Base-by-base conservation (phyloP, 768 basidiomycete genomes). In the Tephrocybe sp. region DNA sequence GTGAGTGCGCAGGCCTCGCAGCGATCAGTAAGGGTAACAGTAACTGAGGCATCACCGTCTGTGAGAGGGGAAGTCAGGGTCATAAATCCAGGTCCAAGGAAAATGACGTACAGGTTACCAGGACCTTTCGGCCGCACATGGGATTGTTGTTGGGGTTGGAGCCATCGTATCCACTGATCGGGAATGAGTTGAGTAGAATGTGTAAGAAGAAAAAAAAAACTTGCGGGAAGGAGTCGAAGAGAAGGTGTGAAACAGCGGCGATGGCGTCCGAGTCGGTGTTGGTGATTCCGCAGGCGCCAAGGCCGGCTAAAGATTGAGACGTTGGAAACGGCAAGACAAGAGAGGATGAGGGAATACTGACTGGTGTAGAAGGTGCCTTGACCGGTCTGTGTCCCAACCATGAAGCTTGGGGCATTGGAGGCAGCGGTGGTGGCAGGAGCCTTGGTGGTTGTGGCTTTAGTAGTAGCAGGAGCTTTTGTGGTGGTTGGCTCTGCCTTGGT, bases 91-190 rank as follows among this genome's bases (percentile, higher is more conserved):
- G 25, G 23, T 50, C 40, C 25, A 48, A 20, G 49, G 42, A 30
- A 52, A 10, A 39, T n/a, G 4, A 68, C 76, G 65, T 68, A 87
- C 88, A 88, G 4, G 59, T 61, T 14, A 67, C 74, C 7, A 49
- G 62, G 48, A 87, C 68, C 48, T 68, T 57, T 60, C 68, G 74
- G 58, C 70, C 69, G 63, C 91, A 93, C 48, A 93, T 65, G 28
- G 90, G 88, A 71, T 93, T 91, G 49, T 56, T 61, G 66, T 92
- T 93, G 23, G 90, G 86, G 73, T 93, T 81, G 5, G 44, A 72
- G 21, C 78, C 76, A 15, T 67, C 45, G 63, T 82, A 86, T 9
- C 74, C 78, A 39, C 86, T 89, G 51, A 45, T 33, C 32, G 47
- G 38, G 23, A 17, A 18, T 51, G n/a, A 48, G n/a, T 24, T 15